Evolutionary conservation across 2,329 filamentous ascomycete species (phyloP), one percentile per base, ranked within the genome.

Genomic region (Fusarium sp.): DNA sequence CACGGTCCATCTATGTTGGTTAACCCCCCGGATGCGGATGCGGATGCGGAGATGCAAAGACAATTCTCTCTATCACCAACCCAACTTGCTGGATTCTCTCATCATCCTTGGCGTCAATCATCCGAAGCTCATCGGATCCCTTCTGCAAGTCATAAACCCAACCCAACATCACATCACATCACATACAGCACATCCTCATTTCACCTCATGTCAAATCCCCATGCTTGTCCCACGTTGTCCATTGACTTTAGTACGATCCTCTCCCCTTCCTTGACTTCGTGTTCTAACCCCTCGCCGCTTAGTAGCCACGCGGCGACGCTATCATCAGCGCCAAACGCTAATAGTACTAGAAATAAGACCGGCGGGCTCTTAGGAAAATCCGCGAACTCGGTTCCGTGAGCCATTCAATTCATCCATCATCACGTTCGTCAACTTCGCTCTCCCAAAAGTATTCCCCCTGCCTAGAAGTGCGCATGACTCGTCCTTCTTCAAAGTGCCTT

Each of bases 41-140:
- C 34, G 34, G 31, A 62, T 54, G 58, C 53, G 55, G 50, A 64
- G 55, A 61, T 54, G 44, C 40, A 56, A 8, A 27, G 4, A 11
- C n/a, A 25, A 13, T 29, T 40, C 4, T 40, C 4, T 34, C 31
- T 36, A 13, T 36, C 25, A 29, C 11, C 42, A 33, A 51, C 31
- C 14, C 18, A 25, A 23, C 20, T 20, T 20, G 27, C 18, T 51
- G 13, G 23, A 33, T 18, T 31, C 34, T 40, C 20, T 25, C 25
- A 25, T 25, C 25, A 44, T 57, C 67, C 67, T 69, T 58, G 67
- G 14, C 58, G 67, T 59, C 50, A 69, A 69, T 69, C 67, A 66
- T 40, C 62, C 53, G 42, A 42, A 63, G 36, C 49, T 50, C 13
- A 10, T 56, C 27, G 40, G 23, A 36, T 40, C 46, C 9, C 23